These are phyloP conservation scores for Cladosporium velox DNA, from an alignment of 2,329 filamentous ascomycete species.

Conservation along the genomic window DNA sequence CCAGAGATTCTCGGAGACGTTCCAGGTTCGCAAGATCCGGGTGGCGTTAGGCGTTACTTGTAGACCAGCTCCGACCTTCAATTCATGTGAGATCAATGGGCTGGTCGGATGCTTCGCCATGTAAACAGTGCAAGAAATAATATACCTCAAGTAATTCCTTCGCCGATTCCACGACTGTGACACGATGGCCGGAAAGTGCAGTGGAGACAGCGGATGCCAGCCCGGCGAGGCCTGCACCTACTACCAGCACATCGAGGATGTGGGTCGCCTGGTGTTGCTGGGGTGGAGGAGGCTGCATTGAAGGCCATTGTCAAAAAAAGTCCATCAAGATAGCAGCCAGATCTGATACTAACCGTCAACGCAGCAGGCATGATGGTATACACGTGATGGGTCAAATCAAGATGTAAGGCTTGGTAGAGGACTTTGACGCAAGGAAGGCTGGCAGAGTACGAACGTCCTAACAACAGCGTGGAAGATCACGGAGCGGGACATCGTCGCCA, in stretches of 20 bases:
- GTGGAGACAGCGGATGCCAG: conserved; percentile 38
- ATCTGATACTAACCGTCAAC: background rate
- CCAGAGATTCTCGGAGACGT: conserved; percentile 48
- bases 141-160: conserved; percentile 44
- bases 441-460: background rate
- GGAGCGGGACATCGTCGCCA: background rate
- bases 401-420: background rate
- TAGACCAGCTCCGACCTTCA: conserved; percentile 55
- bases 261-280: background rate
- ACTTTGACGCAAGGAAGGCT: background rate
- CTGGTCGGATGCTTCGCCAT: too few species aligned
- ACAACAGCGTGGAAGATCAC: background rate
- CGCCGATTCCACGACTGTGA: conserved; percentile 39
- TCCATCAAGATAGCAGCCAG: background rate
- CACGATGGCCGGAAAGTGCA: conserved; percentile 36
- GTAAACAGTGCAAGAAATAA: background rate
- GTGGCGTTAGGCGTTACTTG: conserved; percentile 51
- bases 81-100: background rate
- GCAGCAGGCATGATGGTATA: background rate
- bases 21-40: conserved; percentile 50
- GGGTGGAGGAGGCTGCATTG: background rate
- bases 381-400: background rate
- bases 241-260: conserved; percentile 23
- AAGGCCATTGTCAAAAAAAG: background rate
- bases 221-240: conserved; percentile 40